These are phyloP conservation scores for Penicillium fuscoglaucum DNA, from an alignment of 2,329 filamentous ascomycete species.

Conservation along the genomic window DNA sequence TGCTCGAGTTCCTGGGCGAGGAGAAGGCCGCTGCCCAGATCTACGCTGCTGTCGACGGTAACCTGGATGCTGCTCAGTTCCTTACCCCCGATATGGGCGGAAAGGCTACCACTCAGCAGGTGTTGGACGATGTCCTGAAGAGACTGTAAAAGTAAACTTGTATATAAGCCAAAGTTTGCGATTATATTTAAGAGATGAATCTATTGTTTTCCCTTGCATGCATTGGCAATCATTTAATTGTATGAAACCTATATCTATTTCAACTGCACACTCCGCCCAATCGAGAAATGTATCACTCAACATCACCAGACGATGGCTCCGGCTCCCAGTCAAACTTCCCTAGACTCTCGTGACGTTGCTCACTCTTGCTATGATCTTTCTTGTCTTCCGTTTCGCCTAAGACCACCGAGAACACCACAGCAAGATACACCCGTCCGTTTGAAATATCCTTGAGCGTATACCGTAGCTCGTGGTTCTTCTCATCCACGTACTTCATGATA, in stretches of 20 bases:
- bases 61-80: slow-evolving; percentile 77
- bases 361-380: slow-evolving; percentile 6
- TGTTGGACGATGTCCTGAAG: slow-evolving; percentile 82
- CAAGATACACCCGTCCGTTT: slow-evolving; percentile 74
- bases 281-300: slow-evolving; percentile 18
- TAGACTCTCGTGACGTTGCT: slow-evolving; percentile 9
- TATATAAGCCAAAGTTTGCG: slow-evolving; percentile 16
- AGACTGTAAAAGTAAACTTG: slow-evolving; percentile 60
- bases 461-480: slow-evolving; percentile 80
- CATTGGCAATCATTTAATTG: neutral
- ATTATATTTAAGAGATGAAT: slow-evolving; percentile 8
- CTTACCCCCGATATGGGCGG: slow-evolving; percentile 90
- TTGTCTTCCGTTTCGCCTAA: slow-evolving; percentile 34
- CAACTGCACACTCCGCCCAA: neutral
- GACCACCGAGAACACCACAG: slow-evolving; percentile 76
- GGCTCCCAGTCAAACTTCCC: slow-evolving; percentile 30
- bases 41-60: slow-evolving; percentile 87
- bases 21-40: slow-evolving; percentile 84
- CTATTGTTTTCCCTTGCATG: neutral
- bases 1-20: slow-evolving; percentile 94
- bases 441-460: slow-evolving; percentile 84
- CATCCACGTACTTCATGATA: slow-evolving; percentile 46
- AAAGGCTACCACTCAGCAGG: slow-evolving; percentile 78
- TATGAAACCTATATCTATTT: neutral
- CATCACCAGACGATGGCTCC: slow-evolving; percentile 19